Evolutionary conservation across 495 filamentous ascomycete species (phyloP).

Genomic region (Penicillium longicatenatum): DNA sequence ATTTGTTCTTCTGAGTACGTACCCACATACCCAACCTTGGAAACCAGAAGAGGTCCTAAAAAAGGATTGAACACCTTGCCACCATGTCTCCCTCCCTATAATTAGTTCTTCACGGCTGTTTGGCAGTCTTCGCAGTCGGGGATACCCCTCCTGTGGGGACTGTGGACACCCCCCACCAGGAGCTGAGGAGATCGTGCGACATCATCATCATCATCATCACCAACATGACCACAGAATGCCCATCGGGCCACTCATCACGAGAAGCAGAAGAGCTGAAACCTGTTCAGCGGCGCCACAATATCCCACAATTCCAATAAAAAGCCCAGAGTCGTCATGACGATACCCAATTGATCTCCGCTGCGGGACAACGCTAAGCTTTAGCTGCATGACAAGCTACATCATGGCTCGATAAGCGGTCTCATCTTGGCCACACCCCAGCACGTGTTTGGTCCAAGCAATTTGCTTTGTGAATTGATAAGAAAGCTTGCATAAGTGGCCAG

Average conservation of each 20-base stretch:
- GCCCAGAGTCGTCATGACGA: neutral
- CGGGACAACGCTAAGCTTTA: slow-evolving; percentile 14
- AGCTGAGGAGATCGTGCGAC: neutral
- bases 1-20: no score
- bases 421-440: slow-evolving; percentile 4
- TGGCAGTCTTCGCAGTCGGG: neutral
- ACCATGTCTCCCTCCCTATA: neutral
- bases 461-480: slow-evolving; percentile 8
- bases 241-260: neutral
- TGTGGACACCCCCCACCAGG: neutral
- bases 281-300: neutral
- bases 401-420: slow-evolving; percentile 3
- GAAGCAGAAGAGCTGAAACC: slow-evolving; percentile 1
- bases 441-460: slow-evolving; percentile 9
- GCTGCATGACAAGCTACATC: slow-evolving; percentile 21
- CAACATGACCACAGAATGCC: neutral
- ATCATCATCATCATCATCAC: neutral
- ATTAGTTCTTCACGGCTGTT: neutral
- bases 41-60: neutral
- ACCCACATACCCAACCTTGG: no score
- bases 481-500: neutral
- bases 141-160: neutral
- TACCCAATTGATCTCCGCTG: slow-evolving; percentile 1
- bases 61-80: neutral
- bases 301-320: neutral